These are phyloP conservation scores for Glebionis coronaria DNA, from an alignment of 129 eudicot species.

Conservation along the genomic window DNA sequence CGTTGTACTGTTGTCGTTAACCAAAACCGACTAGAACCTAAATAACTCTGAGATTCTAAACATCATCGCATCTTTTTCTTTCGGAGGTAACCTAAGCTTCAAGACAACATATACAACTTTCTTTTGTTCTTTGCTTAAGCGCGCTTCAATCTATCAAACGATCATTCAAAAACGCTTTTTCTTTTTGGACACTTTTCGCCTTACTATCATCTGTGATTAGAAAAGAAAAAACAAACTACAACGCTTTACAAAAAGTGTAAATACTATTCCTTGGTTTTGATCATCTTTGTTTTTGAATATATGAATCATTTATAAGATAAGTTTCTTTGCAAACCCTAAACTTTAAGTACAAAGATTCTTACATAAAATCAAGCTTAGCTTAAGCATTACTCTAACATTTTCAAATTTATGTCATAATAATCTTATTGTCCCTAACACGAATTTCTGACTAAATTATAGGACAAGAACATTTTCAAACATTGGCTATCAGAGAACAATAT, in stretches of 20 bases:
- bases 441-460: neutral
- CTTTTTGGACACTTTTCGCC: constrained; percentile 26
- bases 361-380: constrained; percentile 17
- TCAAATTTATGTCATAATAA: neutral
- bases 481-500: too few species aligned
- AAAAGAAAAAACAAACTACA: constrained; percentile 25
- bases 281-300: constrained; percentile 34
- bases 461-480: too few species aligned
- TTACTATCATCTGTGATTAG: constrained; percentile 13
- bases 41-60: neutral
- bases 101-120: constrained; percentile 26
- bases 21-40: neutral
- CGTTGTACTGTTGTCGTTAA: neutral
- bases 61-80: neutral
- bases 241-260: constrained; percentile 28
- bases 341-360: constrained; percentile 28
- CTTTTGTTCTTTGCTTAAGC: constrained; percentile 30
- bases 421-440: neutral
- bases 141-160: constrained; percentile 26
- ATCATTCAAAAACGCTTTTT: constrained; percentile 18
- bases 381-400: constrained; percentile 11
- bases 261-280: constrained; percentile 38
- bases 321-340: constrained; percentile 25
- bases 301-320: constrained; percentile 19
- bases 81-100: constrained; percentile 5